Evolutionary conservation across 169 alveolate genomes (phyloP), one percentile per base, ranked within the genome.

Genomic region (Cyclospora cayetanensis): DNA sequence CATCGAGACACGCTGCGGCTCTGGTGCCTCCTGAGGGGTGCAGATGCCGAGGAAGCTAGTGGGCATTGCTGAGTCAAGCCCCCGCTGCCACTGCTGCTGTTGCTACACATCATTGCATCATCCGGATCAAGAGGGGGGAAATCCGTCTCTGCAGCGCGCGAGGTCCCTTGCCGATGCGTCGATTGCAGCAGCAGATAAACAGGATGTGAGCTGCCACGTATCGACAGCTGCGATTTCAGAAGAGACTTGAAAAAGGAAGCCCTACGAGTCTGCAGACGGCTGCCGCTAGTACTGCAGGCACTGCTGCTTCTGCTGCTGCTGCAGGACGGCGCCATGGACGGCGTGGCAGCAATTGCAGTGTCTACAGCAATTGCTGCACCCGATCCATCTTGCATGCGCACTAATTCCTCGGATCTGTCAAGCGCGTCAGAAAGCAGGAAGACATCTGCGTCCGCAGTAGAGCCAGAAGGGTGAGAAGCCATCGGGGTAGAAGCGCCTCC

Each of bases 281-380:
- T 76, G 46, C 86, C 41, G 86, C 86, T 76, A 37, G 86, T 41
- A 66, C 86, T 76, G 46, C 86, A 42, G 11, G 46, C 86, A 43
- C 86, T 76, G 43, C 86, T 76, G 86, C 86, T 76, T 42, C 86
- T 76, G 86, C 86, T 76, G 86, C 86, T 76, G 86, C 86, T 43
- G 29, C 86, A 27, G 29, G 46, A 66, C 60, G 86, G 46, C n/a
- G 86, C 68, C 20, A 66, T 66, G 25, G 86, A 76, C n/a, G 86
- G 86, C 20, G 86, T 66, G 25, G 66, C 86, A 2, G 86, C 41
- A 22, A 35, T 43, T 9, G 86, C 31, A 43, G 66, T 12, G 46
- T 27, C 68, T 1, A 31, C 68, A 1, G 86, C 68, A 76, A 55
- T 43, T 27, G 41, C 86, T 27, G 86, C 68, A 1, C 86, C 86